Evolutionary conservation across 495 filamentous ascomycete species (phyloP), one percentile per base, ranked within the genome.

Genomic region (Penicillium taxi): DNA sequence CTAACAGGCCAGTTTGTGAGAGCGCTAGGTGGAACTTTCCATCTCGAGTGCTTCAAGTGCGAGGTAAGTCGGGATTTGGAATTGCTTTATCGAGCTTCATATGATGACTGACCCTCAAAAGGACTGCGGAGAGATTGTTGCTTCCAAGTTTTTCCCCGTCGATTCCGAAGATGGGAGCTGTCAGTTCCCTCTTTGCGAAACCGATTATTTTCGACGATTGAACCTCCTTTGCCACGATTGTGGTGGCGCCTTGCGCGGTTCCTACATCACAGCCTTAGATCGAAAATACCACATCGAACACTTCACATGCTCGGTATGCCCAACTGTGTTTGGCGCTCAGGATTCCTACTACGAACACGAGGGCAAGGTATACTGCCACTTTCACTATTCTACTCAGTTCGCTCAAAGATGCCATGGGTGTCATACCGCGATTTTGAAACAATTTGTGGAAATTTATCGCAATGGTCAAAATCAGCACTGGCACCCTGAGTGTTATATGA

Each of bases 401-500:
- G 93, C 93, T 17, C 88, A 96, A 56, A 77, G 85, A 30, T 99
- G 93, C 58, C 93, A 86, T 58, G 93, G 93, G 22, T 99, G 93
- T 53, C 86, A 94, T 44, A 95, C 87, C 4, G 82, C 91, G n/a
- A 99, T 99, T 38, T 70, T 99, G 14, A 99, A 99, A 62, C 93
- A 99, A 55, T 99, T 99, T 52, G 93, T 99, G 17, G 91, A 99
- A 60, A 96, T 99, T 42, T 96, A 88, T 61, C 78, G 93, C 32
- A 96, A 96, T 58, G 90, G 91, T 0, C 80, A 93, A 55, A 94
- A 96, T 53, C 93, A 99, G 55, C 93, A 99, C 51, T 99, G 93
- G 93, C 93, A 99, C 54, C 93, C 93, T 2, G 93, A 99, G 58
- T 99, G 93, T 61, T 99, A 99, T 58, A 99, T 96, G 91, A 99